phyloP scores from a whole-genome alignment of 805 yeast species.

The Saccharomyces mikatae region DNA sequence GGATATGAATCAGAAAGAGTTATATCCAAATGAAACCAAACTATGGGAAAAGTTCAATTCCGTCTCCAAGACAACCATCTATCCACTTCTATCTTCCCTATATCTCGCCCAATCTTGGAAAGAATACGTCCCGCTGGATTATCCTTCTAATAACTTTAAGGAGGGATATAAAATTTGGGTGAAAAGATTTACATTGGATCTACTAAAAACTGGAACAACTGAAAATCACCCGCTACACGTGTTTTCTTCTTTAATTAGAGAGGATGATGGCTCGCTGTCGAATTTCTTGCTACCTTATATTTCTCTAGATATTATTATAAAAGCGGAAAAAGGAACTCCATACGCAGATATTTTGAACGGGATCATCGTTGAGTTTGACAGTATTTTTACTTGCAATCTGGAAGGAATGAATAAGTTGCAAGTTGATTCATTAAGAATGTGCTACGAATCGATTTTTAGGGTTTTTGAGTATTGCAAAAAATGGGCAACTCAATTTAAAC shows the following conservation, averaged over 20 bases:
- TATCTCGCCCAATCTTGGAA: slow-evolving; percentile 54
- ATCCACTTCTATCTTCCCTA: slow-evolving; percentile 66
- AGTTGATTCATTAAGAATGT: slow-evolving; percentile 51
- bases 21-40: slow-evolving; percentile 25
- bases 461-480: slow-evolving; percentile 77
- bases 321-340: slow-evolving; percentile 36
- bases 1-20: slow-evolving; percentile 22
- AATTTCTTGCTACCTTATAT: slow-evolving; percentile 72
- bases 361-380: slow-evolving; percentile 51
- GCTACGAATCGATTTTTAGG: slow-evolving; percentile 67
- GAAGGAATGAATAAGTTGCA: slow-evolving; percentile 42
- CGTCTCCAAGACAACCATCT: slow-evolving; percentile 60
- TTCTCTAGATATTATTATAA: slow-evolving; percentile 53
- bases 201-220: slow-evolving; percentile 38
- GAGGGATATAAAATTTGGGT: slow-evolving; percentile 67
- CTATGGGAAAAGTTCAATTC: slow-evolving; percentile 60
- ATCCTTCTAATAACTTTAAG: slow-evolving; percentile 56
- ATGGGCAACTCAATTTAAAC: slow-evolving; percentile 48
- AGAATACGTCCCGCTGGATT: slow-evolving; percentile 38
- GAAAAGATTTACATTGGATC: slow-evolving; percentile 55
- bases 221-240: slow-evolving; percentile 46
- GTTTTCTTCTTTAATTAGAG: slow-evolving; percentile 56
- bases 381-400: slow-evolving; percentile 45
- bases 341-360: slow-evolving; percentile 35
- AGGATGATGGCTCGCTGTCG: slow-evolving; percentile 62